Evolutionary conservation across 441 rosid genomes (phyloP), one percentile per base, ranked within the genome.

Genomic region (Populus hybrid): DNA sequence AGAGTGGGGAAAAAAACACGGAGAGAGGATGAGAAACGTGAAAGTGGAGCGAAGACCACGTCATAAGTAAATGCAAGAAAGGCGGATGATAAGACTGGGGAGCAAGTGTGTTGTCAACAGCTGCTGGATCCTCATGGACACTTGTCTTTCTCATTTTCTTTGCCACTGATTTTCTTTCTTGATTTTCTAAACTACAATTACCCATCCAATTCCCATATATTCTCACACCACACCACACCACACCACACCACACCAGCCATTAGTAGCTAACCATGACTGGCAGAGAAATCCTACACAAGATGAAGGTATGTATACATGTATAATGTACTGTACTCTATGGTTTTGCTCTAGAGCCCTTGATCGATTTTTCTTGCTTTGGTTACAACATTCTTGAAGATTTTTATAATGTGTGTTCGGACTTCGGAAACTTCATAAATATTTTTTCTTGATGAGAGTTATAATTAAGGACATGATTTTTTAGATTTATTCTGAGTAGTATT

Each of bases 251-350:
- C 30, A 50, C 0, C 6, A 1, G 18, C 1, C 20, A 50, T 14
- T 73, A 1, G n/a, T 4, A 12, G 61, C 66, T 18, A 80, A 71
- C 86, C 84, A 93, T 94, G 97, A 28, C 79, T 28, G 92, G 96
- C 71, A 94, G 28, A 81, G 92, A 94, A 74, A 87, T 92, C 85
- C 84, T 93, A 64, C 81, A 84, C 78, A 93, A 90, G 87, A 87
- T 93, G 95, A 95, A 95, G 91, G 89, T 88, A 11, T 65, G 72
- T 53, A 16, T 53, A 7, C 8, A 5, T 14, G 57, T 50, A 50
- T 4, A 46, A 46, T 50, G 7, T 5, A 50, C 57, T 50, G 20
- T 50, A 50, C 20, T 50, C 57, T 50, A 0, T 50, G 57, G 57
- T 35, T 6, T 35, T 35, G 38, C 8, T 35, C 38, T 35, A 6